Evolutionary conservation across 139 green algal genomes (phyloP), one percentile per base, ranked within the genome.

Genomic region (Protoeuglena noctilucae): DNA sequence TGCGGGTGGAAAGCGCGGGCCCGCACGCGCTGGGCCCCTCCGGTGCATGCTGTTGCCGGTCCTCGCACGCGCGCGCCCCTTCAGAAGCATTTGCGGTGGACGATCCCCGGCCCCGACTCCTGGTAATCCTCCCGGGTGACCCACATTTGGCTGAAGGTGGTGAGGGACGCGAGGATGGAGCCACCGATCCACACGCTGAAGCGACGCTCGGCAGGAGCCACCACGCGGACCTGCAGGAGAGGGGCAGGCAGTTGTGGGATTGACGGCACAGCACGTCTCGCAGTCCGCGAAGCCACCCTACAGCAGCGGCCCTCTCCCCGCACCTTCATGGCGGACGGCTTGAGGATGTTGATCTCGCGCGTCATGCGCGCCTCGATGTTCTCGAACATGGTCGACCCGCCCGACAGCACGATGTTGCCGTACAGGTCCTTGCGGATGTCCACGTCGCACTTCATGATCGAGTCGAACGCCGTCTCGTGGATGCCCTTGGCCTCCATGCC

Each of bases 361-460:
- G 46, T 64, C 55, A 76, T 69, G 31, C 68, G 54, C 24, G 73
- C 74, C 50, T 57, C 56, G 28, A 72, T 73, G 29, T 62, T 61
- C 14, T 84, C 82, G 81, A 96, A 97, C 89, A 97, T 97, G 51
- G 89, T 96, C 53, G 88, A 93, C 28, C 89, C 89, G 73, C 73
- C 54, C 18, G 85, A 93, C 45, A 94, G 71, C 41, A 94, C 86
- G 40, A 96, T 86, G 73, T 94, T 96, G 65, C 71, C 76, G 71
- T 96, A 96, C 21, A 97, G 72, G 64, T 95, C 88, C 76, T 94
- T 93, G 31, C 88, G 70, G 68, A 97, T 96, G 63, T 97, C 89
- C 2, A 95, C 84, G 46, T 97, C 89, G 66, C 87, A 95, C 73
- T 93, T 93, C 86, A 95, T 95, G 78, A 97, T 96, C 48, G 82